Base-by-base conservation (phyloP, 2,329 filamentous ascomycete species). In the Biscogniauxia sp. region DNA sequence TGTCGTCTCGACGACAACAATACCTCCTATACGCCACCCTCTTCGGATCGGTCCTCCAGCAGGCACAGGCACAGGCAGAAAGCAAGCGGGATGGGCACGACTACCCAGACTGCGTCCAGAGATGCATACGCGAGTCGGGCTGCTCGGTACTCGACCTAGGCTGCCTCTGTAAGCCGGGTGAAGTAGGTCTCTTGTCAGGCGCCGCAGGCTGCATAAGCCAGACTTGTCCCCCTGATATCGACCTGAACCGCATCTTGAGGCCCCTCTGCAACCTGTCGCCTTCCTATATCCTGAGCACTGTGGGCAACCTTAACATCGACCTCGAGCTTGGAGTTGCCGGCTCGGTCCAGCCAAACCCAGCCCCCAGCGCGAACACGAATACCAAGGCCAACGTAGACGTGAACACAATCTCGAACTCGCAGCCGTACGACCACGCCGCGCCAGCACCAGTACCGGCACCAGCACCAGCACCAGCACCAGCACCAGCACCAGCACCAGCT, bases 171-270 rank as follows among this genome's bases (percentile, higher is more conserved):
- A 68, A 68, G 58, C 69, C 69, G 20, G 73, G 74, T 5, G 61
- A 60, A 23, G 70, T 66, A 1, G 69, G 68, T 37, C 74, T 79
- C 57, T 72, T 80, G 5, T 70, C 74, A 17, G 70, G 74, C 49
- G 72, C 76, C 28, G 68, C 76, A 17, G 68, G 69, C n/a, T 79
- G 78, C 68, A 75, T 66, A 67, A 76, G 73, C 67, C 69, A 70
- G 59, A 71, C 71, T 62, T 80, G 78, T 68, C 60, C 70, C 15
- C 58, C 70, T 20, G 65, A 70, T 51, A 64, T 78, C 28, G 64
- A 71, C 28, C 70, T 79, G 55, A 61, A 79, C 41, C 63, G 61
- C 20, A 71, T 73, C 32, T 65, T 79, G 32, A 63, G 72, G 61
- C 37, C 37, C 37, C 37, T 45, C 37, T 45, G 37, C 69, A 45